A percentile compares a stretch with the other conserved stretches of the same genome.
Evolutionary conservation across 306 rosid species (phyloP).

Genomic region (Alnus rubra): DNA sequence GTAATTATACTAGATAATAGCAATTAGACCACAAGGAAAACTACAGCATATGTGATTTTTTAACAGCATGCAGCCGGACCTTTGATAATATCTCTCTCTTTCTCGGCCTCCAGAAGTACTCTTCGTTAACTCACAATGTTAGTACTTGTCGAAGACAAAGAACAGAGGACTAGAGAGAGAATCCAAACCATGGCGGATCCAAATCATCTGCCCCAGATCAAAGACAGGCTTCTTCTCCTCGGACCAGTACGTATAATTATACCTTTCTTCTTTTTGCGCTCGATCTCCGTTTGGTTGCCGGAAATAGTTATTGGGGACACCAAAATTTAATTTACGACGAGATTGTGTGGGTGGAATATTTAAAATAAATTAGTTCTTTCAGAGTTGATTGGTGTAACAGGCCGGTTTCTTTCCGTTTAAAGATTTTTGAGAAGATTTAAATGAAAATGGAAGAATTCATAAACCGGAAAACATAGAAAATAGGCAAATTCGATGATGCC

Average conservation of each 20-base stretch:
- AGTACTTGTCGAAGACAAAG: neutral
- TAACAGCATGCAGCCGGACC: too few relatives aligned
- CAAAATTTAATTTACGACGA: neutral
- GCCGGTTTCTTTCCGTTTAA: too few relatives aligned
- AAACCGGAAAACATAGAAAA: too few relatives aligned
- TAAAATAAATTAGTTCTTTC: neutral
- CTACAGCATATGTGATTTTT: neutral
- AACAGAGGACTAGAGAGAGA: neutral
- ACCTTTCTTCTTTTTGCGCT: neutral
- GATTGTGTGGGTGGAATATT: neutral
- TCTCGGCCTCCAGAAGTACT: neutral
- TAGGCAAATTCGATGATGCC: too few relatives aligned
- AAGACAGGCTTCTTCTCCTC: conserved; percentile 14
- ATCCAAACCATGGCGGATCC: conserved; percentile 20
- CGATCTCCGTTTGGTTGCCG: neutral
- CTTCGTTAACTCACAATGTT: neutral
- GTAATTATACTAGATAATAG: conserved; percentile 1
- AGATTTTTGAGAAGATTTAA: too few relatives aligned
- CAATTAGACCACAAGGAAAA: conserved; percentile 26
- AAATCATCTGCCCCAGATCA: conserved; percentile 17
- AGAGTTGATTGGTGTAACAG: neutral
- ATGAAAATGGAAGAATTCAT: too few relatives aligned
- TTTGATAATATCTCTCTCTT: neutral
- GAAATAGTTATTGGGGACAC: neutral
- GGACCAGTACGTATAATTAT: conserved; percentile 27